Conservation (phyloP, 169 alveolate species). For the Babesia bovis region DNA sequence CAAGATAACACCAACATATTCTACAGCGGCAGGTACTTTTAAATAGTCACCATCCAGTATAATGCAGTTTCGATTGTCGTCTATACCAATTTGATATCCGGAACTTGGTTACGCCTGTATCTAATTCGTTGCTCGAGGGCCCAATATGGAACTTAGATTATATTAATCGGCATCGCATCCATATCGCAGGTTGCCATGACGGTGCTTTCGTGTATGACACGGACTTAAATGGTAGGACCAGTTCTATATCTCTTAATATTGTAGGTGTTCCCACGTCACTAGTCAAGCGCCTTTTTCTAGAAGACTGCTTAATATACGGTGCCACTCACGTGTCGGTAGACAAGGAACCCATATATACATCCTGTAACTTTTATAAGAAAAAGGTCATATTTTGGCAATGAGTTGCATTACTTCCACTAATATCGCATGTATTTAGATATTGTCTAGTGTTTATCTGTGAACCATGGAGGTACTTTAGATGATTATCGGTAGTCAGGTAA, state of each 20-base stretch:
- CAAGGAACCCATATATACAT: background rate
- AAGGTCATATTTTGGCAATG: constrained; percentile 23
- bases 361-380: constrained; percentile 29
- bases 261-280: background rate
- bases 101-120: constrained; percentile 26
- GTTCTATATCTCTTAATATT: background rate
- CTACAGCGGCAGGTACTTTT: constrained; percentile 51
- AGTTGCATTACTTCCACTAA: too few relatives aligned
- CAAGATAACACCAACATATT: constrained; percentile 6
- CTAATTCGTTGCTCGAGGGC: background rate
- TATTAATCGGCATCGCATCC: constrained; percentile 12
- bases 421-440: too few relatives aligned
- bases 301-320: constrained; percentile 25
- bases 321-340: constrained; percentile 23
- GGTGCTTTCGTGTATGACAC: constrained; percentile 45
- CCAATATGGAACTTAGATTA: constrained; percentile 60
- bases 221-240: background rate
- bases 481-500: too few relatives aligned
- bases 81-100: constrained; percentile 34
- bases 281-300: background rate
- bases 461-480: too few relatives aligned
- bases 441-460: too few relatives aligned
- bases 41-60: too few relatives aligned
- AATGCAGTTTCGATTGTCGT: constrained; percentile 38
- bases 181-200: constrained; percentile 59